Conservation (phyloP, 768 basidiomycete species). For the Mycena alexandri region DNA sequence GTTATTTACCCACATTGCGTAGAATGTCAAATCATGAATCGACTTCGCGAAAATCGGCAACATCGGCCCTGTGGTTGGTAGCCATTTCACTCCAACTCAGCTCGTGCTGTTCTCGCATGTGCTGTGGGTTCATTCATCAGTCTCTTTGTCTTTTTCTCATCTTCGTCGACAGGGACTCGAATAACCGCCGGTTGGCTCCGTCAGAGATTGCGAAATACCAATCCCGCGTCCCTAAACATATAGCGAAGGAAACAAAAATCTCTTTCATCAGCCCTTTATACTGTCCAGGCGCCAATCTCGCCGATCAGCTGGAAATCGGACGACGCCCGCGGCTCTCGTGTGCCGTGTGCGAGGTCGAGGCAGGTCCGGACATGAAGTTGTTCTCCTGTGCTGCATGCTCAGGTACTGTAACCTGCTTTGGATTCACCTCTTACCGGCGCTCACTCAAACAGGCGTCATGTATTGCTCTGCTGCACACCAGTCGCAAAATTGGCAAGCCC, state of each 20-base stretch:
- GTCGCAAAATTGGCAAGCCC: constrained; percentile 20
- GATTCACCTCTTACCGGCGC: not conserved
- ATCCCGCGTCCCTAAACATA: not conserved
- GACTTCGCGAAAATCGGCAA: not conserved
- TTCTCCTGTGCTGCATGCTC: constrained; percentile 30
- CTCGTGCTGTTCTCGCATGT: constrained; percentile 6
- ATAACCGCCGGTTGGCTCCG: constrained; percentile 23
- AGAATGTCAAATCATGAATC: constrained; percentile 12
- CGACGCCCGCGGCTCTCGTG: constrained; percentile 19
- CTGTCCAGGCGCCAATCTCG: constrained; percentile 12
- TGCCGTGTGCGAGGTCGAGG: constrained; percentile 25
- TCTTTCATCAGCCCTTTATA: constrained; percentile 37
- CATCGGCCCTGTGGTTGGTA: not conserved
- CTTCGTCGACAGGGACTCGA: constrained; percentile 22
- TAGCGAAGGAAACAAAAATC: constrained; percentile 22
- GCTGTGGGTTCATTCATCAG: not conserved
- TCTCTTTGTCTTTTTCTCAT: not conserved
- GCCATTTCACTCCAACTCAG: not conserved
- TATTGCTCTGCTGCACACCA: constrained; percentile 33
- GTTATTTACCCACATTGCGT: not conserved
- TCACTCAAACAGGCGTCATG: constrained; percentile 19
- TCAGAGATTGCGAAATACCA: constrained; percentile 25
- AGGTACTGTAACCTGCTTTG: not conserved
- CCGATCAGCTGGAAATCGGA: constrained; percentile 33
- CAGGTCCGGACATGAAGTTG: constrained; percentile 1